phyloP scores from a whole-genome alignment of 1,139 yeast genomes.

The Geotrichum histeridarum region DNA sequence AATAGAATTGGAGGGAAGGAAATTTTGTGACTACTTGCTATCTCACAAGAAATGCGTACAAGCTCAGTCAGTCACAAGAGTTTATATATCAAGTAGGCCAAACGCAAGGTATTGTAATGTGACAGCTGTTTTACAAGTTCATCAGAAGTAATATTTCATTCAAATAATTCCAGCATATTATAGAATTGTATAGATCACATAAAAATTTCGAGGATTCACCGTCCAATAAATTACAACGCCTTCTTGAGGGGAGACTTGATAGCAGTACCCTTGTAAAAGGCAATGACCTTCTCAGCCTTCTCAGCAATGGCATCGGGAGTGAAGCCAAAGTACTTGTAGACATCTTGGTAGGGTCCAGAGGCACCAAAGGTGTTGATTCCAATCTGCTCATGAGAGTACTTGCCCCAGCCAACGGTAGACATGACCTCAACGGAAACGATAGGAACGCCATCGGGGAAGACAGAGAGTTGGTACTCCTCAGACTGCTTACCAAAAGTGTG shows the following conservation, averaged over 20 bases:
- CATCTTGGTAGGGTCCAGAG: slow-evolving; percentile 82
- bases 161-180: too few relatives aligned
- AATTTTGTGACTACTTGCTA: too few relatives aligned
- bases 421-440: slow-evolving; percentile 91
- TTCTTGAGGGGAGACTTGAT: slow-evolving; percentile 71
- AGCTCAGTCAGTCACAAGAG: too few relatives aligned
- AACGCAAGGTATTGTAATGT: too few relatives aligned
- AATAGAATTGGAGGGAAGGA: too few relatives aligned
- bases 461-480: slow-evolving; percentile 70
- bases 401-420: slow-evolving; percentile 89
- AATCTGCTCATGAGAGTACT: slow-evolving; percentile 94
- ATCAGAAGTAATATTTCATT: too few relatives aligned
- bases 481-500: slow-evolving; percentile 83
- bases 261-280: slow-evolving; percentile 74
- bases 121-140: too few relatives aligned
- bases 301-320: slow-evolving; percentile 89
- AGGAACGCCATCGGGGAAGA: slow-evolving; percentile 93
- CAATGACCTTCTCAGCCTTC: slow-evolving; percentile 75
- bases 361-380: slow-evolving; percentile 97
- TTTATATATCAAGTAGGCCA: too few relatives aligned
- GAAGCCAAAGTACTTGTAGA: slow-evolving; percentile 83
- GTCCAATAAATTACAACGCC: slow-evolving; percentile 47
- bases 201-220: background rate
- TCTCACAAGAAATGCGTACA: too few relatives aligned
- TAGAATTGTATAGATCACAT: too few relatives aligned